Percentiles rank a stretch among this genome's conserved stretches.
phyloP scores from a whole-genome alignment of 768 basidiomycete species.

The Lactarius indigo region DNA sequence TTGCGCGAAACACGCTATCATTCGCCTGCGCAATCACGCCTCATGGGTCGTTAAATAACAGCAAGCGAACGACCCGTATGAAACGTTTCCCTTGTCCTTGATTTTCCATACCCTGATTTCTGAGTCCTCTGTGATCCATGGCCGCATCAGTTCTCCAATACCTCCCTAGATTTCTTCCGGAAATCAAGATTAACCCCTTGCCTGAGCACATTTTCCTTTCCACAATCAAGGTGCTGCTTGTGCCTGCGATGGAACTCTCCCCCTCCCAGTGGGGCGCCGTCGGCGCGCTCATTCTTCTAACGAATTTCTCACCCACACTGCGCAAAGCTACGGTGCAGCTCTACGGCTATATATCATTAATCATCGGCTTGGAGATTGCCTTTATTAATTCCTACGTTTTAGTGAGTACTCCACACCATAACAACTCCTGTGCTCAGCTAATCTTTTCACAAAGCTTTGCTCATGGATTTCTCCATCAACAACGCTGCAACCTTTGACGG shows the following conservation, averaged over 20 bases:
- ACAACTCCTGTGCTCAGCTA: neutral
- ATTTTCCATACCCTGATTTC: neutral
- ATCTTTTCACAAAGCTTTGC: neutral
- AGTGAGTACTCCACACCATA: neutral
- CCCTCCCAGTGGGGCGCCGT: conserved; percentile 4
- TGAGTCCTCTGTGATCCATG: neutral
- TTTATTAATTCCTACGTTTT: conserved; percentile 14
- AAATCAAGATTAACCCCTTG: conserved; percentile 5
- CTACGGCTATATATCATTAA: conserved; percentile 6
- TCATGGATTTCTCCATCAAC: conserved; percentile 18
- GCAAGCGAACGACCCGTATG: neutral
- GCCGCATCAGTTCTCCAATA: neutral
- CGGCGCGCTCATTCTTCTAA: conserved; percentile 7
- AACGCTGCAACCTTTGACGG: conserved; percentile 13
- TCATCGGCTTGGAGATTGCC: conserved; percentile 9
- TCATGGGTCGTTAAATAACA: neutral
- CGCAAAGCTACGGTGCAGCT: conserved; percentile 11
- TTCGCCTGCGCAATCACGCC: neutral
- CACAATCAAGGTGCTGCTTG: conserved; percentile 2
- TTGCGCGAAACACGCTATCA: neutral
- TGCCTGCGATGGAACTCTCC: conserved; percentile 3
- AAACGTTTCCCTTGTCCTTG: neutral
- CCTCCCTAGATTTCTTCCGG: conserved; percentile 6
- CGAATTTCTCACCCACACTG: conserved; percentile 8
- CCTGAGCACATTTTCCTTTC: conserved; percentile 18